Conservation (phyloP, 2,329 filamentous ascomycete species). For the Gremmenia infestans region DNA sequence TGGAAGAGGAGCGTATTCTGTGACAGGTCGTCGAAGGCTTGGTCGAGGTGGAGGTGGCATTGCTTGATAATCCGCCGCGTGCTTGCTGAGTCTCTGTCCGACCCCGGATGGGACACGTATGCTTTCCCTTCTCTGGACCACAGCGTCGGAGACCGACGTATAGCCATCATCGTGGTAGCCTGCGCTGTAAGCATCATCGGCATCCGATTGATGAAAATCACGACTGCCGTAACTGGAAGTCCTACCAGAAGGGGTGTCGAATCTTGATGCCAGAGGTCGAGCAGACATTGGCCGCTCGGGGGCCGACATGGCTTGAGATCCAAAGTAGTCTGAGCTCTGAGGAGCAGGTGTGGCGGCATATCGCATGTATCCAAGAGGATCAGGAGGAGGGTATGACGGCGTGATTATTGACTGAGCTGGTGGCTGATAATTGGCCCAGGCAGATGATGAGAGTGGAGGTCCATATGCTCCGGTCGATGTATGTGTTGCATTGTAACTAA, state of each 20-base stretch:
- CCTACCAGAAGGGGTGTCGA: conserved; percentile 19
- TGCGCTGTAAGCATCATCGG: conserved; percentile 7
- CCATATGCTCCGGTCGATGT: conserved; percentile 7
- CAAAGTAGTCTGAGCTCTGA: conserved; percentile 7
- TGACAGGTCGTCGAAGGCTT: conserved; percentile 15
- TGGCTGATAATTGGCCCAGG: conserved; percentile 16
- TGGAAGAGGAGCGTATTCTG: conserved; percentile 6
- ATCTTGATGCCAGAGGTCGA: conserved; percentile 22
- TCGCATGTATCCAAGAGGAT: conserved; percentile 12
- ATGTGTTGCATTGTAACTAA: conserved; percentile 19
- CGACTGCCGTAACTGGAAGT: conserved; percentile 19
- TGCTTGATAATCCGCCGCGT: conserved; percentile 17
- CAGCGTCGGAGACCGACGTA: conserved; percentile 19
- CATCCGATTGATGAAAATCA: conserved; percentile 5
- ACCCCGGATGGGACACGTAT: conserved; percentile 18
- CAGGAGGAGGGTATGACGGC: conserved; percentile 18
- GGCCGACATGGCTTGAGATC: conserved; percentile 6
- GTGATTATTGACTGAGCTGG: conserved; percentile 1
- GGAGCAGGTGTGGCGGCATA: conserved; percentile 10
- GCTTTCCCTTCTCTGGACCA: conserved; percentile 17
- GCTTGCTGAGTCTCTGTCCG: conserved; percentile 13
- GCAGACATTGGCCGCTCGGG: conserved; percentile 14
- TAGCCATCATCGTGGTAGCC: conserved; percentile 24
- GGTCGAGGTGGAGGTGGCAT: conserved; percentile 27
- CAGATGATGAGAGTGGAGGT: conserved; percentile 25